These are phyloP conservation scores for Tolypocladium capitatum DNA, from an alignment of 2,329 filamentous ascomycete genomes.

Conservation along the genomic window DNA sequence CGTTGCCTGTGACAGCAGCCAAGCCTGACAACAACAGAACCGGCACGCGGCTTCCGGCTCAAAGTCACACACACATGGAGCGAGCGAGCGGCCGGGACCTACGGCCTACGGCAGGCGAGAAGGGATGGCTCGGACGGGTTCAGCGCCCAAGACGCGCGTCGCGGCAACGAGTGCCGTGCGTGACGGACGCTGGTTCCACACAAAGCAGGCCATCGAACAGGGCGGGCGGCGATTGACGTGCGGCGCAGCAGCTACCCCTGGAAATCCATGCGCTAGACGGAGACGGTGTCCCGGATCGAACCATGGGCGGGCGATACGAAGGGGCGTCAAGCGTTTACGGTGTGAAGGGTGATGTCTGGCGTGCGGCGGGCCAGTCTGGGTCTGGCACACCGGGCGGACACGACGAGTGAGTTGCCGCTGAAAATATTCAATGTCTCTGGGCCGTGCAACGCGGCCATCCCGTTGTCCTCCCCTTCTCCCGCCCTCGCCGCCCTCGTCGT, in stretches of 20 bases:
- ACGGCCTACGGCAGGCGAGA: neutral
- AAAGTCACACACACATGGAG: neutral
- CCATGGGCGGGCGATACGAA: neutral
- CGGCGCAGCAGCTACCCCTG: neutral
- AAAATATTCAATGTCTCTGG: neutral
- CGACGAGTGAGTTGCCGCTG: neutral
- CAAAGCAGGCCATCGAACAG: neutral
- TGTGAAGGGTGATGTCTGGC: too few relatives aligned
- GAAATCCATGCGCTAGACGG: neutral
- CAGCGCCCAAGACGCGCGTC: neutral
- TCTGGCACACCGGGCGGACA: too few relatives aligned
- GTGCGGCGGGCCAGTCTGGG: too few relatives aligned
- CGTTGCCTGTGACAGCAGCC: neutral
- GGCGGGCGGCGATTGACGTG: neutral
- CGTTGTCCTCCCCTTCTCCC: conserved; percentile 3
- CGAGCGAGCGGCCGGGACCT: too few relatives aligned
- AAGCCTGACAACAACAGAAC: neutral
- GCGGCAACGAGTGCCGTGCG: neutral
- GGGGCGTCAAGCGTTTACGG: neutral
- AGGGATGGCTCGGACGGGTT: neutral
- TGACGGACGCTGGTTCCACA: neutral
- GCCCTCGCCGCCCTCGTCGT: conserved; percentile 10
- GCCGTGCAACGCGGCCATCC: neutral
- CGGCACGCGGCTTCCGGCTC: neutral
- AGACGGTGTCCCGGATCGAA: neutral